Evolutionary conservation across 139 green algal genomes (phyloP), one percentile per base, ranked within the genome.

Genomic region (Tetraselmis striata): DNA sequence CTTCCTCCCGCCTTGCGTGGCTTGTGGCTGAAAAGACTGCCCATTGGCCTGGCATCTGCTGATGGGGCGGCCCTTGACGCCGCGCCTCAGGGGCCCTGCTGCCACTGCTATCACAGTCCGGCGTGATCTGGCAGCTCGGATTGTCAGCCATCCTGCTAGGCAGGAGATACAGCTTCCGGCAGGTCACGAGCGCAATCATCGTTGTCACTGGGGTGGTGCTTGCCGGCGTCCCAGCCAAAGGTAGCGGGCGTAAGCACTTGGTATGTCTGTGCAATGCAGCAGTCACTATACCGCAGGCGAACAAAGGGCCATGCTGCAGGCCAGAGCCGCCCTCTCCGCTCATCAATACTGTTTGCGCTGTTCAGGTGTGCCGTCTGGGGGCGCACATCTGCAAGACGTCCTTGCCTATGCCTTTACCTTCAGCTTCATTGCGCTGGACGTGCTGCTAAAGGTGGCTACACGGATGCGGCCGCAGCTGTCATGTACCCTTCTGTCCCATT

Each of bases 41-140:
- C n/a, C n/a, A n/a, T n/a, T n/a, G n/a, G n/a, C n/a, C n/a, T n/a
- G n/a, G n/a, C n/a, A n/a, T n/a, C n/a, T n/a, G n/a, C n/a, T n/a
- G n/a, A n/a, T n/a, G n/a, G n/a, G n/a, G n/a, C n/a, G n/a, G n/a
- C n/a, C n/a, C n/a, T n/a, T n/a, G n/a, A n/a, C n/a, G n/a, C n/a
- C n/a, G n/a, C n/a, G n/a, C n/a, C n/a, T n/a, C n/a, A n/a, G n/a
- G 76, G 11, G 76, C 76, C 11, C 29, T 79, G 29, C 76, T 79
- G 11, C 76, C 76, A 18, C 18, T 79, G 76, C 29, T 79, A 5
- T 45, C 29, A 24, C 76, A 79, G 29, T 31, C 29, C 11, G 29
- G 29, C 5, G 29, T 79, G 11, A 79, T 79, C 22, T 79, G 76
- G 76, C 76, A 79, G 76, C 76, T 79, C 11, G 29, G 29, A 18